Evolutionary conservation across 2,329 filamentous ascomycete genomes (phyloP).

Genomic region (Trichophyton rubrum): DNA sequence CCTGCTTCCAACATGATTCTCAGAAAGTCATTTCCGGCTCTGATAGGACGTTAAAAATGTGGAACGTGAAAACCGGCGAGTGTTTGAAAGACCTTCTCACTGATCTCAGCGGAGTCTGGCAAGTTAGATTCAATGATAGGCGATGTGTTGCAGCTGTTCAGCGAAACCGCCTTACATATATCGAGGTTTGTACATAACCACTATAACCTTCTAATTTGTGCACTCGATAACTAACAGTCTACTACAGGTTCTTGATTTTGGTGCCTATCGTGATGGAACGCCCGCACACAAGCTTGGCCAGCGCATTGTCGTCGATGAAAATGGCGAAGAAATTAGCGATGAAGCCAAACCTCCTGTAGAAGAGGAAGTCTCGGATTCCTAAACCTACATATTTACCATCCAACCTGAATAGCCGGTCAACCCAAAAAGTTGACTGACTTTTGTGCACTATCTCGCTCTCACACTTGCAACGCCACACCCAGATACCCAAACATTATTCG

Average conservation of each 20-base stretch:
- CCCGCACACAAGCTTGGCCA: constrained; percentile 63
- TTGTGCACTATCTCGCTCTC: neutral
- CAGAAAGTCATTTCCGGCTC: constrained; percentile 95
- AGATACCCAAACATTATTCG: neutral
- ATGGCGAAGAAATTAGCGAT: constrained; percentile 27
- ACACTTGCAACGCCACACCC: neutral
- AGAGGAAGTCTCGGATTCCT: neutral
- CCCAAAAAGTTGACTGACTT: neutral
- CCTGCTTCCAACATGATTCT: constrained; percentile 94
- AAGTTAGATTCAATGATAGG: constrained; percentile 93
- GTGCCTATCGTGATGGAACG: constrained; percentile 78
- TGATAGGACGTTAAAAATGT: constrained; percentile 95
- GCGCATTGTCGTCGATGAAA: constrained; percentile 47
- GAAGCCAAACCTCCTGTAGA: constrained; percentile 12
- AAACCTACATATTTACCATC: neutral
- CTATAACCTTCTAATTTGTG: neutral
- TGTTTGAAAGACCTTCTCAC: constrained; percentile 87
- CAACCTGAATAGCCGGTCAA: neutral
- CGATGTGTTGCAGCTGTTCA: constrained; percentile 95
- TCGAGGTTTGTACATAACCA: constrained; percentile 58
- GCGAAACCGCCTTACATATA: constrained; percentile 80
- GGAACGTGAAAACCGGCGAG: constrained; percentile 85
- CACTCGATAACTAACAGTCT: constrained; percentile 5
- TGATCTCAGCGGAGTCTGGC: constrained; percentile 94
- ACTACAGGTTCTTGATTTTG: constrained; percentile 84